Evolutionary conservation across 768 basidiomycete species (phyloP), one percentile per base, ranked within the genome.

Genomic region (Infundibulicybe gibba): DNA sequence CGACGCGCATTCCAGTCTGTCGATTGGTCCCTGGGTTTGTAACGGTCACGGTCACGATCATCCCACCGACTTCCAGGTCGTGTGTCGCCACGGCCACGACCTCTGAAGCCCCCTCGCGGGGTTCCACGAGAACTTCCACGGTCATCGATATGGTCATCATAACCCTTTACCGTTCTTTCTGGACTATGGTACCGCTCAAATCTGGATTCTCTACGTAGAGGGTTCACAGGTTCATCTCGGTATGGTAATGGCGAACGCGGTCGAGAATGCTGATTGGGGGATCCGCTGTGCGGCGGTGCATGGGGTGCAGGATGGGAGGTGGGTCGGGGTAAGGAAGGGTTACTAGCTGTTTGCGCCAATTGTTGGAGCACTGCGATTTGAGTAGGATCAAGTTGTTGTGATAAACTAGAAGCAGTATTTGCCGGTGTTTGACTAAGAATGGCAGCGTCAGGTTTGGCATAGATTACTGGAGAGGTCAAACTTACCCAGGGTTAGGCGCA

Each of bases 341-440:
- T 71, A 54, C 56, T 63, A 34, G 83, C 78, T 56, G 78, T 77
- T 57, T 82, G 80, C 44, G 87, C 75, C 61, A 91, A 75, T 61
- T 89, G 88, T 60, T 90, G 87, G 57, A 93, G 69, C 54, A 88
- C 69, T 41, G 85, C 81, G 46, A 91, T 68, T 60, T 86, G 85
- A 50, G 72, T 66, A 43, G 76, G 64, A 51, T 79, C 77, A 56
- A 79, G 66, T 47, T 61, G 66, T 47, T 61, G 61, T 35, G 66
- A 51, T 44, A 62, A 43, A 25, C 68, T 58, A 35, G 64, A 51
- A n/a, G 59, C 56, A 5, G 64, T 78, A 58, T 81, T 86, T 81
- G 80, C 58, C 50, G 61, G 59, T 79, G 68, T 79, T 84, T 85
- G 85, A 69, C 83, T 85, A 54, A 8, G 52, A 25, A 25, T 31